phyloP scores from a whole-genome alignment of 331 rosid genomes.

The Ulmus americana region DNA sequence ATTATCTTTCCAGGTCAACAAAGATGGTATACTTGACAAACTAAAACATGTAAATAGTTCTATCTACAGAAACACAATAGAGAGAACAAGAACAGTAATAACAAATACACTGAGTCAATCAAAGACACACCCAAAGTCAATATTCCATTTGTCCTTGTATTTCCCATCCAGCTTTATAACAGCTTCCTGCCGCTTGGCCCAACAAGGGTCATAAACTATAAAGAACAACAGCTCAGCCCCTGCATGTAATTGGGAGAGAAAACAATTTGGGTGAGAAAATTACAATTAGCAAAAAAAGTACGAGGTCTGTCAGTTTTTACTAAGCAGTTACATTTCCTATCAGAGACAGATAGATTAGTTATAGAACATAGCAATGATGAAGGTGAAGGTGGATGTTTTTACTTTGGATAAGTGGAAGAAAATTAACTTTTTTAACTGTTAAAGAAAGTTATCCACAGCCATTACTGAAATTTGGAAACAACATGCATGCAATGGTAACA shows the following conservation, averaged over 20 bases:
- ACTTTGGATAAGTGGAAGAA: not conserved
- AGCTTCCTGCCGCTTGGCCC: conserved; percentile 30
- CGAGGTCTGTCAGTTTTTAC: not conserved
- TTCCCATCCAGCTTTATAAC: conserved; percentile 29
- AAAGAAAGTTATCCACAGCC: not conserved
- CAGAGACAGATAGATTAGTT: not conserved
- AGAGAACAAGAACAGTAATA: conserved; percentile 24
- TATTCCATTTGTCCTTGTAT: conserved; percentile 33
- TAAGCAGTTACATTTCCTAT: not conserved
- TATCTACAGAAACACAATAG: not conserved
- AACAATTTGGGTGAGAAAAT: not conserved
- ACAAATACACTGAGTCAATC: not conserved
- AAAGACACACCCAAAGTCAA: conserved; percentile 28
- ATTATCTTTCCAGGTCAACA: no score
- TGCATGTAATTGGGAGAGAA: conserved; percentile 17
- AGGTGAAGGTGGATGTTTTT: not conserved
- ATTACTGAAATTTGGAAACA: not conserved
- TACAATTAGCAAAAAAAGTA: not conserved
- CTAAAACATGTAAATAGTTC: not conserved
- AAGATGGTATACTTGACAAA: no score
- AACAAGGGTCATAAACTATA: conserved; percentile 28
- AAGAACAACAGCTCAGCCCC: conserved; percentile 32
- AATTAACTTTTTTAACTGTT: not conserved
- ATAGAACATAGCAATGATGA: not conserved
- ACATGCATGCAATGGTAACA: not conserved